phyloP scores from a whole-genome alignment of 2,329 filamentous ascomycete species.

The Trichoderma sp. region DNA sequence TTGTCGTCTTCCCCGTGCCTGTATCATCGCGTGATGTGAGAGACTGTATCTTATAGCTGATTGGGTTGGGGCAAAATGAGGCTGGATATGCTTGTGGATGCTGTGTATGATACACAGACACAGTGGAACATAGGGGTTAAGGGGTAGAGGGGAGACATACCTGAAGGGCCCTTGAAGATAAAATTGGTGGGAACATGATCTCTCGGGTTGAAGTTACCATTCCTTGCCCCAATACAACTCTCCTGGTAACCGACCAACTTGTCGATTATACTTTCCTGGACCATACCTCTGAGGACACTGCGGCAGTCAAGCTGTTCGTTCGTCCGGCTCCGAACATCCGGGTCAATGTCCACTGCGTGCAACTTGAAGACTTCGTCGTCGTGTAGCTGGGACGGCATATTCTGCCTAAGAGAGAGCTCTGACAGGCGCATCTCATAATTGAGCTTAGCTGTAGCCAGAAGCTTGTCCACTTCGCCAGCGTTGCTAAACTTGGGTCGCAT shows the following conservation, averaged over 20 bases:
- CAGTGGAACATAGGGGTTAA: too few species aligned
- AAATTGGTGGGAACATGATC: conserved; percentile 65
- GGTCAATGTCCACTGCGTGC: not conserved
- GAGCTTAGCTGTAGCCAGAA: conserved; percentile 32
- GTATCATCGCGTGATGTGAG: not conserved
- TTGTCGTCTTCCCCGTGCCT: conserved; percentile 71
- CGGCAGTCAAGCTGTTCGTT: not conserved
- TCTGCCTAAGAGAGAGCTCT: not conserved
- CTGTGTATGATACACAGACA: too few species aligned
- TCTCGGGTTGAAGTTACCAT: conserved; percentile 54
- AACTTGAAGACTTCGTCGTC: not conserved
- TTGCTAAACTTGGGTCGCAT: conserved; percentile 74
- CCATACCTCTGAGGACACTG: not conserved
- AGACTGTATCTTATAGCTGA: too few species aligned
- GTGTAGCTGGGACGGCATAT: not conserved
- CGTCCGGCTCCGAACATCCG: too few species aligned
- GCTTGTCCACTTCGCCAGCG: conserved; percentile 68
- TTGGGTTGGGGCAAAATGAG: too few species aligned
- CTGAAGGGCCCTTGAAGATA: conserved; percentile 59
- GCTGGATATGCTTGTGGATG: too few species aligned
- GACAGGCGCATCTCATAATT: conserved; percentile 18
- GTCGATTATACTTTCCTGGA: conserved; percentile 45
- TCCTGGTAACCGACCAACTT: conserved; percentile 60
- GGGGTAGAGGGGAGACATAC: not conserved
- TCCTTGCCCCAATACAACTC: conserved; percentile 55